Conservation (phyloP, 2,329 filamentous ascomycete genomes). For the Arachnopeziza araneosa region DNA sequence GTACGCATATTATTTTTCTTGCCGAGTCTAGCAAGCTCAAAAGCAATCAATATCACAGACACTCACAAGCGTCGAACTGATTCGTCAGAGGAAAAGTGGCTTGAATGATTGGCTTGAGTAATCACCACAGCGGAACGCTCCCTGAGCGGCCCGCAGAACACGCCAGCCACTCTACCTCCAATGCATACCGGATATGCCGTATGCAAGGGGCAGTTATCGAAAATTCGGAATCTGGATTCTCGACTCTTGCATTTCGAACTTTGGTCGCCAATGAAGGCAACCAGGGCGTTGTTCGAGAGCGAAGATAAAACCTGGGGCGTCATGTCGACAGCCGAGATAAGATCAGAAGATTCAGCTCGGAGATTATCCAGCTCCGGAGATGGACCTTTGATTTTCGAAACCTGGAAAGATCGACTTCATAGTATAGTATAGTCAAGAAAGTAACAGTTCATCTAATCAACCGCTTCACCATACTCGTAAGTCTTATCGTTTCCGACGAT, state of each 20-base stretch:
- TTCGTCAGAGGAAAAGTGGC: background rate
- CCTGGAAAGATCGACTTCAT: no score
- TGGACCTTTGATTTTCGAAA: no score
- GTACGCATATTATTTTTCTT: background rate
- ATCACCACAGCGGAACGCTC: background rate
- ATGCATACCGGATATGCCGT: background rate
- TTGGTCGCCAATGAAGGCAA: background rate
- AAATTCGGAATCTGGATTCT: background rate
- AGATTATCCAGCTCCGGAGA: background rate
- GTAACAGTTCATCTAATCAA: no score
- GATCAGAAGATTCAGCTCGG: background rate
- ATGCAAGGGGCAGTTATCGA: background rate
- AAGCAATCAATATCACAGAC: background rate
- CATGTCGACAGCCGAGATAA: background rate
- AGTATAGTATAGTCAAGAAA: no score
- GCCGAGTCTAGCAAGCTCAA: background rate
- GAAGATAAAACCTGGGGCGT: background rate
- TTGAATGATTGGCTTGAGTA: background rate
- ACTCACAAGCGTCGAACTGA: background rate
- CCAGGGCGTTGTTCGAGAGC: background rate
- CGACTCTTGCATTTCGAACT: background rate
- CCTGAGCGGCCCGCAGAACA: no score
- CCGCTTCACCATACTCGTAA: no score
- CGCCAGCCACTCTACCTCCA: background rate
- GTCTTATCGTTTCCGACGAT: no score